phyloP scores from a whole-genome alignment of 257 asterid genomes.

The Solanum etuberosum region DNA sequence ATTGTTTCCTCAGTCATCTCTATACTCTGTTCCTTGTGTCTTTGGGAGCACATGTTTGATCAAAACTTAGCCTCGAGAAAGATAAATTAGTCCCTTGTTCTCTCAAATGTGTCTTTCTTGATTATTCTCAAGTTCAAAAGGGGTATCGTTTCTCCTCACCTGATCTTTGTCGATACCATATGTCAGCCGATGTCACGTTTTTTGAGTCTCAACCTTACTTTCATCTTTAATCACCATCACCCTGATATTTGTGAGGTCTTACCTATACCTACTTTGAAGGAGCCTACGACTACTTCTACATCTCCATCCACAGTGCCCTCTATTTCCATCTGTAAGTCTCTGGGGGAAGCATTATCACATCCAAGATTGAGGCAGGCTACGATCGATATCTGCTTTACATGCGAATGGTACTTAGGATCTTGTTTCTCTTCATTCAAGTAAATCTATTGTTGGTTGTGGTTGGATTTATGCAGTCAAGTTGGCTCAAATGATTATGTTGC shows the following conservation, averaged over 20 bases:
- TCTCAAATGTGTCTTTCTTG: not conserved
- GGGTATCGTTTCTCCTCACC: not conserved
- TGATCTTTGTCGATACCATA: not conserved
- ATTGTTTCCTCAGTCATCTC: not conserved
- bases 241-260: not conserved
- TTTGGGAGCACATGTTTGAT: not conserved
- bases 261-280: not conserved
- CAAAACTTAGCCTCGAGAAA: not conserved
- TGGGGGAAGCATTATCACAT: not conserved
- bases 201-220: not conserved
- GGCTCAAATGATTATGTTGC: not conserved
- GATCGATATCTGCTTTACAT: not conserved
- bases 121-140: not conserved
- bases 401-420: not conserved
- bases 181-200: not conserved
- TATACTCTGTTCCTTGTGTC: not conserved
- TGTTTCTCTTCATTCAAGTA: not conserved
- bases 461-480: not conserved
- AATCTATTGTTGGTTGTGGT: not conserved
- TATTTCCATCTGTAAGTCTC: not conserved
- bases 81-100: not conserved
- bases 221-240: not conserved
- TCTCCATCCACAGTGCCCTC: not conserved
- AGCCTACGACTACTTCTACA: not conserved
- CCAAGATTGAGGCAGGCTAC: not conserved